Evolutionary conservation across 495 filamentous ascomycete species (phyloP).

Genomic region (Polyplosphaeria fusca): DNA sequence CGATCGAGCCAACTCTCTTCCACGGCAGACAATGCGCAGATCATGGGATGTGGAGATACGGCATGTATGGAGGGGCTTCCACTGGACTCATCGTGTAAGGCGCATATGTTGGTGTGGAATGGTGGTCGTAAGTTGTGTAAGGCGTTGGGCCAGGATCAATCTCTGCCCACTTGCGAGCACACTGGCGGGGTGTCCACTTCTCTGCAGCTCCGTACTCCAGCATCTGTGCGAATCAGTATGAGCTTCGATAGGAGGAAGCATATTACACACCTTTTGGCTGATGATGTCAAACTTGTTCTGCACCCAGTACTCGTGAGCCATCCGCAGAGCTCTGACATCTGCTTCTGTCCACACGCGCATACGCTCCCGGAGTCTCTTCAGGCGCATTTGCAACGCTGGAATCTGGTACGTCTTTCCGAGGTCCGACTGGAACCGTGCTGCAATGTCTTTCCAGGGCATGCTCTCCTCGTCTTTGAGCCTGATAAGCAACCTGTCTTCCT

Average conservation of each 20-base stretch:
- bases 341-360: slow-evolving; percentile 63
- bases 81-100: slow-evolving; percentile 35
- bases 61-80: slow-evolving; percentile 26
- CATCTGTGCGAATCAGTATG: slow-evolving; percentile 31
- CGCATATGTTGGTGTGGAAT: slow-evolving; percentile 26
- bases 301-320: slow-evolving; percentile 47
- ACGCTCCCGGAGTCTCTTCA: slow-evolving; percentile 62
- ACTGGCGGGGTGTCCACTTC: slow-evolving; percentile 44
- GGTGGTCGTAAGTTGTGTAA: slow-evolving; percentile 32
- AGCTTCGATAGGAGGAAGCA: background rate
- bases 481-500: slow-evolving; percentile 66
- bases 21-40: too few species aligned
- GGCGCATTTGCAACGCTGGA: slow-evolving; percentile 70
- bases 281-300: slow-evolving; percentile 48
- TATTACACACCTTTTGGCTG: slow-evolving; percentile 38
- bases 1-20: too few species aligned
- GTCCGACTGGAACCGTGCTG: slow-evolving; percentile 58
- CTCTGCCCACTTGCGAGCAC: slow-evolving; percentile 45
- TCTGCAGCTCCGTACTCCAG: slow-evolving; percentile 42
- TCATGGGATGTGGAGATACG: slow-evolving; percentile 27
- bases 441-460: slow-evolving; percentile 67
- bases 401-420: slow-evolving; percentile 64
- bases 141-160: slow-evolving; percentile 39
- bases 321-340: slow-evolving; percentile 48
- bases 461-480: slow-evolving; percentile 65